Base-by-base conservation (phyloP, 2,329 filamentous ascomycete genomes). In the Calonectria naviculata region DNA sequence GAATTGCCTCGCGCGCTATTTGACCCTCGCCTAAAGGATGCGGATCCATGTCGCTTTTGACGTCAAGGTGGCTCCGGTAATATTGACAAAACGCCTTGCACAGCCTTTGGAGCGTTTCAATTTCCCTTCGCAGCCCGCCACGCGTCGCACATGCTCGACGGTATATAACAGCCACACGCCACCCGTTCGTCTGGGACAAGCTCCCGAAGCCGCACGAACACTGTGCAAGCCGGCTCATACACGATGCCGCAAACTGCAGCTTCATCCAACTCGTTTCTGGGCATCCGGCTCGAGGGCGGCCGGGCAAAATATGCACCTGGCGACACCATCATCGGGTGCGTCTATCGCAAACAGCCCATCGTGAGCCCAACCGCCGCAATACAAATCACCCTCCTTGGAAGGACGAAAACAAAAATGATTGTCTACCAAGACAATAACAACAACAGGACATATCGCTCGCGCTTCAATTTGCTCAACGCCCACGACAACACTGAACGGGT, bases 321-420 rank as follows among this genome's bases (percentile, higher is more conserved):
- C 15, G 78, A 81, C 38, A 73, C 71, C 42, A 73, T 83, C 38
- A 68, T 70, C 2, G 81, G 81, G 5, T 74, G 61, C 5, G 69
- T 82, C 10, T 61, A 47, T 0, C 78, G 81, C 26, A 72, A 38
- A 15, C 41, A 44, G 0, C 75, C 70, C 21, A 65, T 76, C 1
- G 73, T 80, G 36, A 76, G 74, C 2, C 71, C 76, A 0, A 58
- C 68, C 9, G 75, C 79, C 1, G 52, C 60, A 0, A 44, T 82
- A 2, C 71, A 36, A 6, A 65, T 83, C 2, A 66, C 60, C 0
- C 67, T 83, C 3, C 46, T 72, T 2, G 81, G 81, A 3, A 67
- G 78, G 12, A 70, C 76, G 13, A 80, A 82, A 26, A 68, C 78
- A 8, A 82, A 78, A 29, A 74, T 80, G 5, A 34, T 68, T 1